phyloP scores from a whole-genome alignment of 768 basidiomycete genomes.

The Phanerodontia chrysosporium region DNA sequence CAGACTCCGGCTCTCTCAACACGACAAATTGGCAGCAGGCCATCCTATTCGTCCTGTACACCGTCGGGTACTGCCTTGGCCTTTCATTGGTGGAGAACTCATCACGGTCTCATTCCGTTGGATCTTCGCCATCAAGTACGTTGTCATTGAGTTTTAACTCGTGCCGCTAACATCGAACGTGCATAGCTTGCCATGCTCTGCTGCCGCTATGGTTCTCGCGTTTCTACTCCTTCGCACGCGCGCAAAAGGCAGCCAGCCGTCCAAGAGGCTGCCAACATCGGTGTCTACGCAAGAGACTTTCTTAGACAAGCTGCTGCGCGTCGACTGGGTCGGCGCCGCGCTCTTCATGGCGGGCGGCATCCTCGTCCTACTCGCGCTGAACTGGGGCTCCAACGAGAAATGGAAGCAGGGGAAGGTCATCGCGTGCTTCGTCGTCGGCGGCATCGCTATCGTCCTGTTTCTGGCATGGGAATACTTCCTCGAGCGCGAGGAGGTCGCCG shows the following conservation, averaged over 20 bases:
- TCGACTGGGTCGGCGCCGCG: constrained; percentile 46
- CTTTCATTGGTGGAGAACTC: constrained; percentile 41
- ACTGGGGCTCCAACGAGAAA: constrained; percentile 41
- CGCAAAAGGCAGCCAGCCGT: constrained; percentile 18
- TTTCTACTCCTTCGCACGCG: constrained; percentile 38
- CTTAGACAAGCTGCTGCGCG: constrained; percentile 26
- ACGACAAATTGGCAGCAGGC: constrained; percentile 40
- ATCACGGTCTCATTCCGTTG: constrained; percentile 41
- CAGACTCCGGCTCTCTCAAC: constrained; percentile 40
- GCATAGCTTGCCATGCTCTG: constrained; percentile 36
- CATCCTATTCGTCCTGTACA: constrained; percentile 39
- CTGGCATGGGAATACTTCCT: constrained; percentile 42
- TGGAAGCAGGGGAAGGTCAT: constrained; percentile 45
- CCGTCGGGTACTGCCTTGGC: constrained; percentile 41
- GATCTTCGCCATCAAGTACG: constrained; percentile 55
- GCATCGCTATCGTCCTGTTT: constrained; percentile 35
- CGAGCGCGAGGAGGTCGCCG: constrained; percentile 21
- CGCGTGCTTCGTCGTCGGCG: constrained; percentile 42
- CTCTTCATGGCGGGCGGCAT: constrained; percentile 42
- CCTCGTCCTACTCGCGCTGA: constrained; percentile 45
- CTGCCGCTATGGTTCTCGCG: constrained; percentile 33
- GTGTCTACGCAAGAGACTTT: constrained; percentile 14
- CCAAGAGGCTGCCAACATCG: constrained; percentile 10
- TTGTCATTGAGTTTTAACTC: not conserved
- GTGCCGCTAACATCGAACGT: not conserved